phyloP scores from a whole-genome alignment of 1,139 yeast species.

The Blastobotrys arbuscula region DNA sequence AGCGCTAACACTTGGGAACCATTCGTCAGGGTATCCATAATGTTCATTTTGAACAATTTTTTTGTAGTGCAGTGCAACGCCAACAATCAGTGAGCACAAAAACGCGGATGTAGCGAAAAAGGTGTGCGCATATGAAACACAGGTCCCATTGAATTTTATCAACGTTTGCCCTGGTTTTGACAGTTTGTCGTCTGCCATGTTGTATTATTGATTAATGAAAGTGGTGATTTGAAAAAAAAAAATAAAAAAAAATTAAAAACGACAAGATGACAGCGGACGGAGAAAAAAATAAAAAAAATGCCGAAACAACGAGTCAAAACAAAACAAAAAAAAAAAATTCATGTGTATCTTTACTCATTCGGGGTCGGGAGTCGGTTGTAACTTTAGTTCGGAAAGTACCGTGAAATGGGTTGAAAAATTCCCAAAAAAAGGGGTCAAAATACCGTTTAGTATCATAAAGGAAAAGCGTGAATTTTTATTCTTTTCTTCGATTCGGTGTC shows the following conservation, averaged over 20 bases:
- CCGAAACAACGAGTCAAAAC: too few relatives aligned
- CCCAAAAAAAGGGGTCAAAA: too few relatives aligned
- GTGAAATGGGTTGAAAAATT: too few relatives aligned
- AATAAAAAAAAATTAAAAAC: neutral
- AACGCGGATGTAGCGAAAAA: conserved; percentile 67
- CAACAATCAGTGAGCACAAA: conserved; percentile 64
- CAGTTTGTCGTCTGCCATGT: conserved; percentile 35
- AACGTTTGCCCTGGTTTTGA: conserved; percentile 18
- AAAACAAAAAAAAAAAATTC: neutral
- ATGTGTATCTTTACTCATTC: neutral
- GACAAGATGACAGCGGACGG: neutral
- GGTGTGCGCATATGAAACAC: conserved; percentile 66
- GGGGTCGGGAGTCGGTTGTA: too few relatives aligned
- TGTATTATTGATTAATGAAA: neutral
- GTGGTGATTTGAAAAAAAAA: neutral
- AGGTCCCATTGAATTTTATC: conserved; percentile 48
- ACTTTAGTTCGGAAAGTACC: too few relatives aligned
- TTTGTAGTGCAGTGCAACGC: conserved; percentile 67
- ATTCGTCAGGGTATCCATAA: conserved; percentile 91
- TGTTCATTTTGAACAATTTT: conserved; percentile 84
- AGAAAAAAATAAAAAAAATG: neutral
- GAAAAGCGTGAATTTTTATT: too few relatives aligned
- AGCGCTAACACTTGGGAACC: conserved; percentile 98
- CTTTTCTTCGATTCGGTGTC: too few relatives aligned
- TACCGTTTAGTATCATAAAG: too few relatives aligned